A percentile compares a stretch with the other conserved stretches of the same genome.
Conservation (phyloP, 345 rosid species). For the Murraya paniculata region DNA sequence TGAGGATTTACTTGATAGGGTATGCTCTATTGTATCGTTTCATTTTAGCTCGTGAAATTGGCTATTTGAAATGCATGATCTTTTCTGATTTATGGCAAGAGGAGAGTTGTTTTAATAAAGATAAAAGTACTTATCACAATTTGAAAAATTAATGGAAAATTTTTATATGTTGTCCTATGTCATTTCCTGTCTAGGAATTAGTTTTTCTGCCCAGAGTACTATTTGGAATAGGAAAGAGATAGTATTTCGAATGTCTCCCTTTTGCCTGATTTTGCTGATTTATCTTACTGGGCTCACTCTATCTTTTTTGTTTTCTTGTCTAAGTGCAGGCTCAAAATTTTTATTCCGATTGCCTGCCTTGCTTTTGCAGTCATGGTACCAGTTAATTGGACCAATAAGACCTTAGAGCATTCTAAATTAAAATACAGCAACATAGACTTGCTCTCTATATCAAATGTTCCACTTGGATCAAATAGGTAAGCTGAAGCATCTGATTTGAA, state of each 20-base stretch:
- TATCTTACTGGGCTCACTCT: neutral
- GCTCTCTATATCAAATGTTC: conserved; percentile 89
- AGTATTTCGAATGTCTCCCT: neutral
- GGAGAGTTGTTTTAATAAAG: neutral
- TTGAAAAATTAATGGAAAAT: neutral
- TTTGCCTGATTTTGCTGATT: neutral
- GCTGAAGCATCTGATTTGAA: conserved; percentile 7
- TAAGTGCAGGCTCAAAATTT: conserved; percentile 73
- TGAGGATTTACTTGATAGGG: conserved; percentile 87
- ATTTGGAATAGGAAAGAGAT: neutral
- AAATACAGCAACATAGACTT: conserved; percentile 72
- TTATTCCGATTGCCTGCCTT: conserved; percentile 69
- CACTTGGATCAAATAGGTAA: conserved; percentile 70
- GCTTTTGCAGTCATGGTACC: conserved; percentile 78
- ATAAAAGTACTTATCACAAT: neutral
- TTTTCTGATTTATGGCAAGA: neutral
- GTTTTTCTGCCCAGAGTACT: neutral
- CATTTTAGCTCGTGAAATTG: neutral
- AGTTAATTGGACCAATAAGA: conserved; percentile 78
- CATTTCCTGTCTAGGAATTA: neutral
- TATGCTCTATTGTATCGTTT: conserved; percentile 26
- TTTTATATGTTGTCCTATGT: neutral
- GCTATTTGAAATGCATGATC: neutral
- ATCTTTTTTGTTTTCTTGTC: neutral
- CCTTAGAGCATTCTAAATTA: conserved; percentile 52